Evolutionary conservation across 768 basidiomycete species (phyloP), one percentile per base, ranked within the genome.

Genomic region (Kwoniella bestiolae): DNA sequence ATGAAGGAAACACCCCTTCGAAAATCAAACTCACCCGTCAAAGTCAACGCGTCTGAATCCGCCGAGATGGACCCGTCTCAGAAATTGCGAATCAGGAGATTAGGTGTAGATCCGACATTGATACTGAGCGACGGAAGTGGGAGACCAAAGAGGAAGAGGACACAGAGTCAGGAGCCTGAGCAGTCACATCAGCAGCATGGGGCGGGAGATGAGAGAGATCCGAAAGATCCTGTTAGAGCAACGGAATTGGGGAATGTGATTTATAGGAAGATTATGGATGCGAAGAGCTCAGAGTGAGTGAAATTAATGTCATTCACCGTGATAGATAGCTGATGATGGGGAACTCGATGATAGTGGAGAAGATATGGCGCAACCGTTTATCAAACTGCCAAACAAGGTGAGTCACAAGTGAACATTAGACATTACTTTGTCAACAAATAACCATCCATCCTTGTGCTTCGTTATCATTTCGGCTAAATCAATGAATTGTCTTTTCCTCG

Each of bases 381-480:
- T 78, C 44, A 75, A 75, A 51, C 68, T 78, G 2, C 76, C 76
- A 8, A 70, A 68, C 63, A 75, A 75, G 63, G 74, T 76, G 46
- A 55, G 71, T 34, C 26, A 18, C 2, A n/a, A 29, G 31, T 4
- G 12, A 23, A 28, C 44, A 18, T 46, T 4, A n/a, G 21, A 28
- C 44, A 18, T 7, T 18, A 35, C 14, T 34, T 56, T 51, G 26
- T 32, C 26, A 29, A 35, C 60, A 32, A 29, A 41, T 18, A 32
- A 50, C 47, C 51, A 26, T 26, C 8, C 16, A 11, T 55, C 51
- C 7, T 16, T 11, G n/a, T 16, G n/a, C n/a, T n/a, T n/a, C n/a
- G n/a, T n/a, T n/a, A n/a, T 6, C 9, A 25, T 12, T 29, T 61
- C n/a, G 38, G 23, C 5, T 18, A 5, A n/a, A 34, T 18, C 28